These are phyloP conservation scores for Saccharomycodes ludwigii DNA, from an alignment of 805 yeast species.

Conservation along the genomic window DNA sequence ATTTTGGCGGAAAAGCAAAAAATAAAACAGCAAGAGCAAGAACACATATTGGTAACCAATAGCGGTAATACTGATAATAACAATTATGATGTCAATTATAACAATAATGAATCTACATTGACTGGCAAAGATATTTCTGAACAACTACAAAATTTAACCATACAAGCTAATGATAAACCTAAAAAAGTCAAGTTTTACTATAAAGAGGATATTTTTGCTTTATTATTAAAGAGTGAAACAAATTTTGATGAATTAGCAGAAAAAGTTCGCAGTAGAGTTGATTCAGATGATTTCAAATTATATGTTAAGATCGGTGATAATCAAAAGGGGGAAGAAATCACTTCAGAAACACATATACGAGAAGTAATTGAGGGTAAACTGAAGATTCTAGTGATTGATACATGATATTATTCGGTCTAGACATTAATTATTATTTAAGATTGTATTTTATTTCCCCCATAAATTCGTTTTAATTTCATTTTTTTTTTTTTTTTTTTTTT, in stretches of 20 bases:
- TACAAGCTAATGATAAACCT: slow-evolving; percentile 16
- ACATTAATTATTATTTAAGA: no score
- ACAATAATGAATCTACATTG: slow-evolving; percentile 8
- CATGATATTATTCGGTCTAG: no score
- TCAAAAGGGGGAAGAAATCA: slow-evolving; percentile 21
- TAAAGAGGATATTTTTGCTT: slow-evolving; percentile 72
- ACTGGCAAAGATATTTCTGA: no score
- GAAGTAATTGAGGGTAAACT: slow-evolving; percentile 24
- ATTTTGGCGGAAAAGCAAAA: background rate
- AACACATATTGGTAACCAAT: slow-evolving; percentile 2
- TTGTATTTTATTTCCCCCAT: no score
- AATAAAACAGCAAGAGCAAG: background rate
- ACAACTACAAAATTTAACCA: no score
- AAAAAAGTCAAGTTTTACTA: slow-evolving; percentile 62
- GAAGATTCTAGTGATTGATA: slow-evolving; percentile 27
- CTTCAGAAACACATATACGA: slow-evolving; percentile 22
- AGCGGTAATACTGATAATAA: background rate
- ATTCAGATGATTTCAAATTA: slow-evolving; percentile 24
- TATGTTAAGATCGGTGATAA: slow-evolving; percentile 21
- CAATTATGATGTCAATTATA: background rate
- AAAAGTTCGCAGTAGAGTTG: slow-evolving; percentile 41
- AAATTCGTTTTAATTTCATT: no score
- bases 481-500: no score
- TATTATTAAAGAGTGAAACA: slow-evolving; percentile 38
- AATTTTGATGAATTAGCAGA: slow-evolving; percentile 36